Base-by-base conservation (phyloP, 2,329 filamentous ascomycete species). In the Thielaviopsis musarum region DNA sequence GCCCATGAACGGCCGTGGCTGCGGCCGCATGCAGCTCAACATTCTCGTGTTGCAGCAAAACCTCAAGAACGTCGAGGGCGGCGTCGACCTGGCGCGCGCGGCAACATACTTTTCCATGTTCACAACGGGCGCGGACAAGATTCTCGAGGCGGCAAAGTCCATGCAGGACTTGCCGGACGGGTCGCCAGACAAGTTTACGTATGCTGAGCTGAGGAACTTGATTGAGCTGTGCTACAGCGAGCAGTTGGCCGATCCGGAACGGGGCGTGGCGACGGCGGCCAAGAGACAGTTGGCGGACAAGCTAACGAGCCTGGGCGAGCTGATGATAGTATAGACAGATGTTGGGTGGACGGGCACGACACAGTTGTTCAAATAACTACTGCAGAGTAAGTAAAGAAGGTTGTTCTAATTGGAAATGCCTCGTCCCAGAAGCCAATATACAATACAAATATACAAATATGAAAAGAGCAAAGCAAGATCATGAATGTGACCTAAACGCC, bases 31-130 rank as follows among this genome's bases (percentile, higher is more conserved):
- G 81, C 85, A 61, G 69, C 81, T 97, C 66, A 95, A 98, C 69
- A 89, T 96, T 55, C 78, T 96, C 24, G 93, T 98, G 49, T 75
- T 98, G 57, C 91, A 97, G 72, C 93, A 98, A 69, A 96, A 95
- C 66, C 81, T 98, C 59, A 95, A 95, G 74, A 95, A 95, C 65
- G 84, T 98, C 58, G 89, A 93, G 70, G 76, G 80, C 1, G 79
- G 79, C 9, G 84, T 87, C 2, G 77, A 80, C 60, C 74, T 91
- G 28, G 75, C 76, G 3, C 74, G 80, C 41, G 80, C 84, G 0
- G 78, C 81, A 21, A 77, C 80, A 61, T 91, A 86, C 72, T 91
- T 83, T 67, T 77, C 78, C 21, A 70, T 91, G 45, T 89, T 87
- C 66, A 78, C 78, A 52, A 72, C 74, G 52, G 86, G 86, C 0